phyloP scores from a whole-genome alignment of 2,329 filamentous ascomycete species.

The Aspergillus melleus region DNA sequence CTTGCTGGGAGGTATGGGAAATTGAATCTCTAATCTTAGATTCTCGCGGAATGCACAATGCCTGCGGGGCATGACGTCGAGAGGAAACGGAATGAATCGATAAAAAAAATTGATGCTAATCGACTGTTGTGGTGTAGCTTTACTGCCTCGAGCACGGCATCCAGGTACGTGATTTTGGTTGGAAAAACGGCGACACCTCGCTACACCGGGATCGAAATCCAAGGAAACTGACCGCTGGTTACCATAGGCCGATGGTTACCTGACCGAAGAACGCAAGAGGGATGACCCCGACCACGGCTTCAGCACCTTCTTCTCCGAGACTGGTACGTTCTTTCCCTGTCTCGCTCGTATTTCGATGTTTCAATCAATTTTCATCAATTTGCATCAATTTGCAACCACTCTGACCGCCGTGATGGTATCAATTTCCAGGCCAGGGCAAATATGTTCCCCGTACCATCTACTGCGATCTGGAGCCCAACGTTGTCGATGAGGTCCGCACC shows the following conservation, averaged over 20 bases:
- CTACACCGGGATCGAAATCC: not conserved
- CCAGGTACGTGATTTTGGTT: constrained; percentile 65
- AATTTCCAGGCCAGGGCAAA: constrained; percentile 82
- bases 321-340: constrained; percentile 63
- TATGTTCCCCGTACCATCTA: constrained; percentile 99
- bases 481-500: constrained; percentile 98
- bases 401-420: constrained; percentile 13
- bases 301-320: constrained; percentile 99
- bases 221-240: not conserved
- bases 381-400: not conserved
- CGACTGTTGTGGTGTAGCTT: constrained; percentile 61
- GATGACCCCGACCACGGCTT: constrained; percentile 94
- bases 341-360: not conserved
- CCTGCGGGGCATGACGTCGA: not conserved
- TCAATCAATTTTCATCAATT: constrained; percentile 1
- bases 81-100: constrained; percentile 5
- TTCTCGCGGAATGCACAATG: not conserved
- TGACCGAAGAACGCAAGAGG: constrained; percentile 96
- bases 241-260: constrained; percentile 88
- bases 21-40: not conserved
- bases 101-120: constrained; percentile 29
- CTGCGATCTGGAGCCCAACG: constrained; percentile 99
- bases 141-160: constrained; percentile 99
- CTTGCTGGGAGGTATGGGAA: constrained; percentile 90
- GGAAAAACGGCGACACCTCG: constrained; percentile 4